These are phyloP conservation scores for Astragalus membranaceus DNA, from an alignment of 306 rosid species.

Conservation along the genomic window DNA sequence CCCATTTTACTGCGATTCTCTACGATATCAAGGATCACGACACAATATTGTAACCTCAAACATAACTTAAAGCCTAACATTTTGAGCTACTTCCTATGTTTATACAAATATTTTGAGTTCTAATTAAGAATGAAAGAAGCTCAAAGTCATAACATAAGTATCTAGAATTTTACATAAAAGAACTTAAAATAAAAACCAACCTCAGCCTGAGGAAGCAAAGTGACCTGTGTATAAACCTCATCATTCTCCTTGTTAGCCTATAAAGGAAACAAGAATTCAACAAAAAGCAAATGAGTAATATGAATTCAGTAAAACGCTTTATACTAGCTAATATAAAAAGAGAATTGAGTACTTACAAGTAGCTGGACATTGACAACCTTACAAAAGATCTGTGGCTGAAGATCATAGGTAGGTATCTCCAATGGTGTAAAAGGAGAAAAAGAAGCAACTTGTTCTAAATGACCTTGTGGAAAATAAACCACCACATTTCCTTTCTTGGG, in stretches of 20 bases:
- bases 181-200: slow-evolving; percentile 35
- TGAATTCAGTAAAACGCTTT: slow-evolving; percentile 9
- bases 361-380: slow-evolving; percentile 80
- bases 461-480: slow-evolving; percentile 94
- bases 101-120: slow-evolving; percentile 2
- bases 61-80: neutral
- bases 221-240: slow-evolving; percentile 86
- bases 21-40: too few species aligned
- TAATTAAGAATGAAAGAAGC: slow-evolving; percentile 11
- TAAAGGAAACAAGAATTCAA: neutral
- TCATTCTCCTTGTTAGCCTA: slow-evolving; percentile 99
- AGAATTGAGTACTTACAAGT: slow-evolving; percentile 60
- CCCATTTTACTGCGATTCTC: too few species aligned
- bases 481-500: slow-evolving; percentile 93
- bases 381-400: slow-evolving; percentile 90
- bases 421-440: slow-evolving; percentile 60
- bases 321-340: neutral
- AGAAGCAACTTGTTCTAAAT: slow-evolving; percentile 74
- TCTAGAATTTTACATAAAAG: neutral
- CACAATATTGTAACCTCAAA: too few species aligned
- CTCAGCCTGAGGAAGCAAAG: slow-evolving; percentile 83
- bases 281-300: neutral
- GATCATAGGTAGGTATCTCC: slow-evolving; percentile 69
- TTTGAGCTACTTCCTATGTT: neutral
- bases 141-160: slow-evolving; percentile 15